Conservation (phyloP, 768 basidiomycete species). For the Boletales sp. region DNA sequence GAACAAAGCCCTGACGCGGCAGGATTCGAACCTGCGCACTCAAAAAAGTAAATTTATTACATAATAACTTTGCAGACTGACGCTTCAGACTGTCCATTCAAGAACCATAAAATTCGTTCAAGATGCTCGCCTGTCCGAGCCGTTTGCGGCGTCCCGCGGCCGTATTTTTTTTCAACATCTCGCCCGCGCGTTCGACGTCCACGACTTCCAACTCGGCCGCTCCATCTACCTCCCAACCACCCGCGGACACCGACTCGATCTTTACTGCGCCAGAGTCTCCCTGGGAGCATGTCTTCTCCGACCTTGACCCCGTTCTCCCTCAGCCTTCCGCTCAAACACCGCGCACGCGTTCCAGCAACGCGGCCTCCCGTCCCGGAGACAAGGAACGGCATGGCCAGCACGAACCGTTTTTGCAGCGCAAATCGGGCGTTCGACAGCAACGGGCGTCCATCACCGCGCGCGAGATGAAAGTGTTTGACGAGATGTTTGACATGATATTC, state of each 20-base stretch:
- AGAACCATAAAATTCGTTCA: neutral
- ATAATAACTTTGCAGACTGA: constrained; percentile 3
- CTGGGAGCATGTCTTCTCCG: constrained; percentile 55
- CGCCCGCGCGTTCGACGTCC: neutral
- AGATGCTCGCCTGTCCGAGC: constrained; percentile 19
- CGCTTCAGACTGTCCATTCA: constrained; percentile 18
- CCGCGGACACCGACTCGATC: constrained; percentile 22
- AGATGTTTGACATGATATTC: constrained; percentile 74
- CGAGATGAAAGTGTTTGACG: constrained; percentile 64
- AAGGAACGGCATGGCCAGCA: neutral
- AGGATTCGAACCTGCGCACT: constrained; percentile 45
- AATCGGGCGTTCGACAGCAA: constrained; percentile 21
- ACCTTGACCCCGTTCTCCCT: constrained; percentile 35
- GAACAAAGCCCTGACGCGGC: constrained; percentile 35
- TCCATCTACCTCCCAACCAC: constrained; percentile 3
- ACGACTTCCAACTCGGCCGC: neutral
- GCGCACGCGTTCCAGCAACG: constrained; percentile 9
- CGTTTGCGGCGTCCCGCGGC: constrained; percentile 6
- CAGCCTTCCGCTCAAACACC: constrained; percentile 14
- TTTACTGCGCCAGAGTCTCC: constrained; percentile 36
- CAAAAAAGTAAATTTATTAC: constrained; percentile 9
- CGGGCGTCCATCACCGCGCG: constrained; percentile 64
- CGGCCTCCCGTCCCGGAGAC: neutral
- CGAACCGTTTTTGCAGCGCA: constrained; percentile 7
- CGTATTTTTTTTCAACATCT: neutral